Conservation (phyloP, 805 yeast genomes). For the Sugiyamaella floridensis region DNA sequence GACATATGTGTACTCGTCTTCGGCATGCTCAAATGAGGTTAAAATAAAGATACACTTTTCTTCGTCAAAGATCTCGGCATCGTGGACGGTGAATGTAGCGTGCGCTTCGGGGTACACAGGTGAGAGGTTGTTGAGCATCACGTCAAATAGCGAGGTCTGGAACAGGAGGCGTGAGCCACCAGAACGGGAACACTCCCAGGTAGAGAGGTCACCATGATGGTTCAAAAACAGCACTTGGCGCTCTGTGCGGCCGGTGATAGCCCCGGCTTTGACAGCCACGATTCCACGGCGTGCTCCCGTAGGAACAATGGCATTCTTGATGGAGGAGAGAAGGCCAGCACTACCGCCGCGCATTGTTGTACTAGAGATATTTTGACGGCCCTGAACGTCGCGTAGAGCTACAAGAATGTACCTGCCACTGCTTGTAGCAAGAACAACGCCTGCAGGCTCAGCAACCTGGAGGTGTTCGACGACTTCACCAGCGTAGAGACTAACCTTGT, state of each 20-base stretch:
- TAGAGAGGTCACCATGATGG: conserved; percentile 39
- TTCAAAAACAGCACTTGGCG: conserved; percentile 38
- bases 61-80: conserved; percentile 46
- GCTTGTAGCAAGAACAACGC: conserved; percentile 64
- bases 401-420: conserved; percentile 58
- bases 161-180: conserved; percentile 37
- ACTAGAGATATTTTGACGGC: conserved; percentile 42
- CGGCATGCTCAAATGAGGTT: conserved; percentile 36
- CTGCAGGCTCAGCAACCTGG: conserved; percentile 64
- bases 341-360: conserved; percentile 24
- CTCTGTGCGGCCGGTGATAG: conserved; percentile 45
- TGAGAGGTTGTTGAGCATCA: conserved; percentile 36
- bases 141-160: conserved; percentile 33
- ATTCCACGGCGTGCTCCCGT: conserved; percentile 37
- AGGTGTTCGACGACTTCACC: conserved; percentile 53
- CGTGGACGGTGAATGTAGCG: conserved; percentile 49
- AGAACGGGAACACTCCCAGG: conserved; percentile 44
- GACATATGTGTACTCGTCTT: conserved; percentile 36
- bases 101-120: conserved; percentile 48
- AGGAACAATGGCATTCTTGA: conserved; percentile 22
- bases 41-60: conserved; percentile 43
- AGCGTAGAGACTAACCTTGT: conserved; percentile 37
- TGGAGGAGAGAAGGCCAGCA: conserved; percentile 25
- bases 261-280: conserved; percentile 52
- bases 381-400: conserved; percentile 58